Base-by-base conservation (phyloP, 805 yeast genomes). In the Yarrowia osloensis region DNA sequence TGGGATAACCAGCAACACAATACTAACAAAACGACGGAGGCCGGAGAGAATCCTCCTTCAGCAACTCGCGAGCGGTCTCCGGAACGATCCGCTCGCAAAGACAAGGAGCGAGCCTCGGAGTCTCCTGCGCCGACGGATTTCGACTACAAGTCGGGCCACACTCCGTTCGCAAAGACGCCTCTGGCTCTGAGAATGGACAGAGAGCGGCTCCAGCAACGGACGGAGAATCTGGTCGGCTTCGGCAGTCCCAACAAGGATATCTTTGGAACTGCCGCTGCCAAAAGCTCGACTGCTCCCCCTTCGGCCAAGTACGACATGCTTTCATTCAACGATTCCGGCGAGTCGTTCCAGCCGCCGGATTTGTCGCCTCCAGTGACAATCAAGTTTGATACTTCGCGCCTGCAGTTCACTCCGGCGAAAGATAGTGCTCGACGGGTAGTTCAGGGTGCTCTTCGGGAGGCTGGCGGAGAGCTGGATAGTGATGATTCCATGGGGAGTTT, bases 1-100 rank as follows among this genome's bases (percentile, higher is more conserved):
- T 67, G 40, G 68, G 66, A 31, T 52, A 70, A 15, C 70, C 72
- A 24, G 68, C 69, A 12, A 66, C 72, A 9, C 70, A 69, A 24
- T 68, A 68, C 52, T 69, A 70, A 11, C 71, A 69, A 24, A 29
- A 28, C 54, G 5, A 28, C 37, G 0, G 35, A 29, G 2, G 54
- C 37, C 4, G 54, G 15, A 5, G 15, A 29, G 24, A 49, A 49
- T n/a, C 54, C 70, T n/a, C 63, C 63, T 11, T 57, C 63, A 3
- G 63, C 49, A 3, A 13, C 49, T 4, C 28, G 63, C 2, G 49
- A 57, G 24, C 19, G 63, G 24, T 39, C 49, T 8, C 63, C 63
- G 3, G 63, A 57, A n/a, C 19, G 49, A 4, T 17, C 61, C 0
- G 61, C 61, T 4, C 15, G 61, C 4, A 54, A 54, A 15, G 62